Conservation (phyloP, 306 rosid species). For the Rubus parviflorus region DNA sequence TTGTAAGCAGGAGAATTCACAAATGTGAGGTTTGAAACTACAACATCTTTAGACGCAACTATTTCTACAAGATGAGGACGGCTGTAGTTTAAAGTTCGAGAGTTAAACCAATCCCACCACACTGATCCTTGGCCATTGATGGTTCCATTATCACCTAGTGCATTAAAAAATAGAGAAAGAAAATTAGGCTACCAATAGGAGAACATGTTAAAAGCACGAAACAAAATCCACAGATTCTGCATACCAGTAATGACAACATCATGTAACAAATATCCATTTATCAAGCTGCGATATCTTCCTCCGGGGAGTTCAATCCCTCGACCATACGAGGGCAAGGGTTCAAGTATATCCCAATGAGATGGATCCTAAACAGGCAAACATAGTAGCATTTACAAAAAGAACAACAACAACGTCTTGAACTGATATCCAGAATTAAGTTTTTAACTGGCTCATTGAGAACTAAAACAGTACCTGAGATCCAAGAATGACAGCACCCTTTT, state of each 20-base stretch:
- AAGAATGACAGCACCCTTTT: slow-evolving; percentile 82
- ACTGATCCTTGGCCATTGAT: slow-evolving; percentile 83
- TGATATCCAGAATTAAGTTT: background rate
- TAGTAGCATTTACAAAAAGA: background rate
- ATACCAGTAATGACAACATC: slow-evolving; percentile 96
- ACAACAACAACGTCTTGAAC: background rate
- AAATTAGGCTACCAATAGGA: background rate
- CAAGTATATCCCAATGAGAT: slow-evolving; percentile 72
- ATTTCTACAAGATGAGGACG: slow-evolving; percentile 93
- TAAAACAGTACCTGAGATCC: slow-evolving; percentile 82
- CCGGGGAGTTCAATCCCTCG: slow-evolving; percentile 87
- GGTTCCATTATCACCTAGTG: slow-evolving; percentile 84
- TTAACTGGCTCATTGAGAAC: slow-evolving; percentile 2
- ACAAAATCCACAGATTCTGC: background rate
- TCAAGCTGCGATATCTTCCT: slow-evolving; percentile 77
- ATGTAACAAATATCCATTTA: slow-evolving; percentile 70
- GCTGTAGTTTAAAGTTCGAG: slow-evolving; percentile 72
- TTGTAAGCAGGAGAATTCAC: slow-evolving; percentile 83
- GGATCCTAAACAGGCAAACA: slow-evolving; percentile 60
- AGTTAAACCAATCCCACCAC: slow-evolving; percentile 92
- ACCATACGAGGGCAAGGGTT: slow-evolving; percentile 93
- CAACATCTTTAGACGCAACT: slow-evolving; percentile 56
- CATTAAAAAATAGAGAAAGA: slow-evolving; percentile 26
- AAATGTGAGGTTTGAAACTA: slow-evolving; percentile 90
- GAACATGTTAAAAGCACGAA: background rate